Conservation (phyloP, 2,329 filamentous ascomycete species). For the Cercospora nicotianae region DNA sequence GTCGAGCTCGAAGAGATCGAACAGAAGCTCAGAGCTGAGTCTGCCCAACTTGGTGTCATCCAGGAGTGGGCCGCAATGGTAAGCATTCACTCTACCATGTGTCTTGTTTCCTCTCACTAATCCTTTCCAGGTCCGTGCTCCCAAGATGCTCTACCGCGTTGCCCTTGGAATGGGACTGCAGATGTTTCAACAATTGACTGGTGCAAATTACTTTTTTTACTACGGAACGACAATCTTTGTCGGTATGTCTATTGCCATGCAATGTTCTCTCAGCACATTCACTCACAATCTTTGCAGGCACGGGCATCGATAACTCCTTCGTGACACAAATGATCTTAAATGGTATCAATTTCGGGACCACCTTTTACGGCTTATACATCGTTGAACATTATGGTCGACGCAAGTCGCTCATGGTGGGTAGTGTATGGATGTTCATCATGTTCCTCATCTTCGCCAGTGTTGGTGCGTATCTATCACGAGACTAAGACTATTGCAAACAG, state of each 20-base stretch:
- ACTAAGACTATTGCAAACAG: constrained; percentile 25
- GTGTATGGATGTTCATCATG: constrained; percentile 48
- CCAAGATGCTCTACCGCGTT: constrained; percentile 66
- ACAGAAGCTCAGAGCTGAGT: constrained; percentile 56
- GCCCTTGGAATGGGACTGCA: constrained; percentile 63
- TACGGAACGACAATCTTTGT: constrained; percentile 50
- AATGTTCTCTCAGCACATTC: not conserved
- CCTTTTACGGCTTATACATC: constrained; percentile 48
- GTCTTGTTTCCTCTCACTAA: not conserved
- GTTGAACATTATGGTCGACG: constrained; percentile 51
- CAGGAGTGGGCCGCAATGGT: constrained; percentile 60
- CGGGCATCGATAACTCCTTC: constrained; percentile 44
- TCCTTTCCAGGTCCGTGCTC: constrained; percentile 55
- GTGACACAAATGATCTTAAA: constrained; percentile 48
- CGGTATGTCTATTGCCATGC: constrained; percentile 5
- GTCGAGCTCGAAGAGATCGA: constrained; percentile 58
- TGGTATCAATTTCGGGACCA: constrained; percentile 48
- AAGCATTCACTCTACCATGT: not conserved
- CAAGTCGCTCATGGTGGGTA: constrained; percentile 47
- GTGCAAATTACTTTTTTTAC: constrained; percentile 47
- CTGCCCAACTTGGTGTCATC: constrained; percentile 44
- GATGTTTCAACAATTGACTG: constrained; percentile 41
- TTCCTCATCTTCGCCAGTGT: constrained; percentile 55
- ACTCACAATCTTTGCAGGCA: constrained; percentile 42
- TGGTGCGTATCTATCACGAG: not conserved